Conservation (phyloP, 2,329 filamentous ascomycete genomes). For the Aspergillus proliferans region DNA sequence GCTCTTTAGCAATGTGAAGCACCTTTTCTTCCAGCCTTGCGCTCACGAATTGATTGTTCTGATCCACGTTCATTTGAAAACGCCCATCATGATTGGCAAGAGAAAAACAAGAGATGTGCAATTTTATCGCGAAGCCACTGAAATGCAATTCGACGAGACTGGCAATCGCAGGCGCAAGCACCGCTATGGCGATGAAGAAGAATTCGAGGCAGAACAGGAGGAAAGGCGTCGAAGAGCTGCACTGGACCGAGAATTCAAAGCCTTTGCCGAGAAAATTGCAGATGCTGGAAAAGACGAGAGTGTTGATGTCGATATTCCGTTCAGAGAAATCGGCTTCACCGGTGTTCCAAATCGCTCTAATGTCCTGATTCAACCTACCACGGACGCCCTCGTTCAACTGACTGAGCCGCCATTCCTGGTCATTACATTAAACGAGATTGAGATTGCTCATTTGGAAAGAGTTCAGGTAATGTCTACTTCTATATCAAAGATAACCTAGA, state of each 20-base stretch:
- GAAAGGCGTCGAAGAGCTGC: constrained; percentile 86
- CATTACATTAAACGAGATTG: constrained; percentile 89
- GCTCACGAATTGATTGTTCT: constrained; percentile 95
- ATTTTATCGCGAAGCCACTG: constrained; percentile 95
- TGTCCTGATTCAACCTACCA: constrained; percentile 91
- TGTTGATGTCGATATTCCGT: constrained; percentile 91
- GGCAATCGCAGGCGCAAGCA: constrained; percentile 97
- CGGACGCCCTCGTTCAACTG: constrained; percentile 92
- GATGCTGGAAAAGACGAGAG: constrained; percentile 88
- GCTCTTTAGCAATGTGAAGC: constrained; percentile 96
- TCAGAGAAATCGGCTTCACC: constrained; percentile 92
- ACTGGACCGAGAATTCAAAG: constrained; percentile 91
- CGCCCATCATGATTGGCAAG: constrained; percentile 96
- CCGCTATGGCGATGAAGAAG: constrained; percentile 94
- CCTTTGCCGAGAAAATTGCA: constrained; percentile 93
- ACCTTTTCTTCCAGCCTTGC: constrained; percentile 97
- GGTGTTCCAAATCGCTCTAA: constrained; percentile 95
- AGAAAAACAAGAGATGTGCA: constrained; percentile 99
- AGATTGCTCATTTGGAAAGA: constrained; percentile 91
- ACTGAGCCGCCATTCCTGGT: constrained; percentile 97
- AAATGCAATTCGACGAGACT: constrained; percentile 98
- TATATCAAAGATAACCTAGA: neutral
- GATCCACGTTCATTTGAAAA: constrained; percentile 95
- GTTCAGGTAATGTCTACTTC: constrained; percentile 52
- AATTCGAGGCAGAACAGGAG: constrained; percentile 97